A percentile compares a stretch with the other conserved stretches of the same genome.
phyloP scores from a whole-genome alignment of 1,284 basidiomycete genomes.

The Inonotus obliquus region DNA sequence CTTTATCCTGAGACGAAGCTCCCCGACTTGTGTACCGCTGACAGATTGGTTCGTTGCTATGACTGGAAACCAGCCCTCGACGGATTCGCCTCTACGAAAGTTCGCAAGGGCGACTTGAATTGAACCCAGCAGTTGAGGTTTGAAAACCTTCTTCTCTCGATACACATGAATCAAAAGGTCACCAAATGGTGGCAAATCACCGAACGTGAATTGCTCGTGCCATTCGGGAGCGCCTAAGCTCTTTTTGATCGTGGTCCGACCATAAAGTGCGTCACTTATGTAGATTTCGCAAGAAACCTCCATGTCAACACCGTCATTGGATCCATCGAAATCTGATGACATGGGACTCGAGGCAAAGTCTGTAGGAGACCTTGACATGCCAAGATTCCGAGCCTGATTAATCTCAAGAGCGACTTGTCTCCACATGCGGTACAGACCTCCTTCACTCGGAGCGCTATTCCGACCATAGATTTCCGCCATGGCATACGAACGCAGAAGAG shows the following conservation, averaged over 20 bases:
- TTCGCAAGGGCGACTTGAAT: conserved; percentile 62
- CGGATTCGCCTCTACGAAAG: conserved; percentile 63
- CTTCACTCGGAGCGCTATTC: conserved; percentile 48
- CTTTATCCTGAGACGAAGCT: conserved; percentile 64
- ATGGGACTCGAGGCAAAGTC: conserved; percentile 24
- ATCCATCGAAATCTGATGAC: conserved; percentile 25
- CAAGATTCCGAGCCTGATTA: conserved; percentile 66
- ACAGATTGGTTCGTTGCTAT: conserved; percentile 44
- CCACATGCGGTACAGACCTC: conserved; percentile 81
- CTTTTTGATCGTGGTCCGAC: conserved; percentile 68
- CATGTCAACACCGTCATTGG: conserved; percentile 53
- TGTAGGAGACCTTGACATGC: conserved; percentile 35
- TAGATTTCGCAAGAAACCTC: conserved; percentile 69
- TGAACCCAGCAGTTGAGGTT: conserved; percentile 52
- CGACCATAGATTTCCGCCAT: conserved; percentile 72
- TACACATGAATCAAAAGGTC: conserved; percentile 58
- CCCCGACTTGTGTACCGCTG: conserved; percentile 60
- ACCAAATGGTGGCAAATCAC: conserved; percentile 69
- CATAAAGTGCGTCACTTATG: conserved; percentile 58
- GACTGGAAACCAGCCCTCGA: conserved; percentile 84
- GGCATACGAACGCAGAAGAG: conserved; percentile 71
- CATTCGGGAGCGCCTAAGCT: conserved; percentile 63
- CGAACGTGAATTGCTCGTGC: conserved; percentile 72
- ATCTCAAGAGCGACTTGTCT: conserved; percentile 69
- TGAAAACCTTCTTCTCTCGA: conserved; percentile 59